Percentiles rank a stretch among this genome's conserved stretches.
Evolutionary conservation across 495 filamentous ascomycete genomes (phyloP).

Genomic region (Podospora didyma): DNA sequence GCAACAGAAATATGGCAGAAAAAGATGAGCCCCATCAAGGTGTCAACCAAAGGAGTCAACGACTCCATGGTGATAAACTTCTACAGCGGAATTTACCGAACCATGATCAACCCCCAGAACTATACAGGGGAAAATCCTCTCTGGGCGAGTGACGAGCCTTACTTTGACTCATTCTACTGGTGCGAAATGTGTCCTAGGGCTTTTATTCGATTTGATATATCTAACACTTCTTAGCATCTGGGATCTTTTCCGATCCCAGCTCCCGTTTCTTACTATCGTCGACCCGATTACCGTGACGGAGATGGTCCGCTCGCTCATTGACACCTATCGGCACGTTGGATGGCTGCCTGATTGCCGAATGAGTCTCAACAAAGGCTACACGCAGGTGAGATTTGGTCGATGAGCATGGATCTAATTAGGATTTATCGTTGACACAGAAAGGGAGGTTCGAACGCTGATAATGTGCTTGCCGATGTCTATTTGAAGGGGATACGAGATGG

Average conservation of each 20-base stretch:
- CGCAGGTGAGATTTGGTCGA: constrained; percentile 39
- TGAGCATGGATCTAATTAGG: neutral
- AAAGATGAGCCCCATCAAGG: constrained; percentile 57
- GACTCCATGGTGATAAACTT: constrained; percentile 56
- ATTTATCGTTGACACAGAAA: constrained; percentile 2
- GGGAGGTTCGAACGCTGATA: constrained; percentile 79
- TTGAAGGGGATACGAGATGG: constrained; percentile 59
- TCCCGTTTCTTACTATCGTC: constrained; percentile 64
- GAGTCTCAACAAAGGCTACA: constrained; percentile 64
- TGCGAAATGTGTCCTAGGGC: constrained; percentile 24
- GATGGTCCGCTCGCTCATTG: constrained; percentile 67
- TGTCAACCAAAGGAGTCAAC: constrained; percentile 53
- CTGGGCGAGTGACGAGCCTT: constrained; percentile 68
- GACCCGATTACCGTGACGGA: constrained; percentile 61
- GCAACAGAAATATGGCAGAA: constrained; percentile 58
- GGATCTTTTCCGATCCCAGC: constrained; percentile 70
- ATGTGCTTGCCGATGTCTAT: constrained; percentile 65
- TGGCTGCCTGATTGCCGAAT: constrained; percentile 66
- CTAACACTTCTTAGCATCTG: constrained; percentile 41
- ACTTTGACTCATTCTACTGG: constrained; percentile 79
- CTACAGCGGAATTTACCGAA: constrained; percentile 68
- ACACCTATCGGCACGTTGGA: constrained; percentile 67
- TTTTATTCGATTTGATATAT: constrained; percentile 13
- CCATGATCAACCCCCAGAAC: constrained; percentile 71
- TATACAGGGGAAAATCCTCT: constrained; percentile 77